phyloP scores from a whole-genome alignment of 257 asterid genomes.

The Datura wrightii region DNA sequence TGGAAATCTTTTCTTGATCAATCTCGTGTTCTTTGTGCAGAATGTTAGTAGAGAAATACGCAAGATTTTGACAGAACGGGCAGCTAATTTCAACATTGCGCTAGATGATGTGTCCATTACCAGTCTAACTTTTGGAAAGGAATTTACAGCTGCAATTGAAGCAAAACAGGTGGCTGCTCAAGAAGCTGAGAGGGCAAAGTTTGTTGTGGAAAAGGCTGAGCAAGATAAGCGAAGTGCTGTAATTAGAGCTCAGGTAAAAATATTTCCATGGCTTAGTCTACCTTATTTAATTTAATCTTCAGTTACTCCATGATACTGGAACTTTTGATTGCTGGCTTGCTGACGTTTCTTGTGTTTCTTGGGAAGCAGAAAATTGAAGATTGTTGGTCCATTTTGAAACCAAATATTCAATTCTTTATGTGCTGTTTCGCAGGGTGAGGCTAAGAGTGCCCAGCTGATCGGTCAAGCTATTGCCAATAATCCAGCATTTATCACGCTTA shows the following conservation, averaged over 20 bases:
- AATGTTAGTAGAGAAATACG: conserved; percentile 85
- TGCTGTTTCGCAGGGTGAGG: conserved; percentile 74
- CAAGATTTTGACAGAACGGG: conserved; percentile 78
- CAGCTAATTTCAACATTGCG: conserved; percentile 83
- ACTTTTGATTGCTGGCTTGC: not conserved
- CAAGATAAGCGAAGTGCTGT: conserved; percentile 86
- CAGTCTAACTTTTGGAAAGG: conserved; percentile 77
- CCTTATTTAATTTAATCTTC: not conserved
- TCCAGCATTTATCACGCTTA: conserved; percentile 81
- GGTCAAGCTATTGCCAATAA: conserved; percentile 88
- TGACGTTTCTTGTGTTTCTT: not conserved
- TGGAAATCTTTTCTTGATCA: not conserved
- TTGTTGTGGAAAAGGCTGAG: conserved; percentile 90
- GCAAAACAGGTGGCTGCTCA: conserved; percentile 97
- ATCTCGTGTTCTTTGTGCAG: conserved; percentile 42
- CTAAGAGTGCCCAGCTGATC: conserved; percentile 90
- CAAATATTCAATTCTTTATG: not conserved
- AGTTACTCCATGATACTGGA: not conserved
- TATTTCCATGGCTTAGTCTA: not conserved
- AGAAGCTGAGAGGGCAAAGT: conserved; percentile 95
- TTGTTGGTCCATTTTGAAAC: not conserved
- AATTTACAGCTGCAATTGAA: conserved; percentile 92
- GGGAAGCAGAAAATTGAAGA: not conserved
- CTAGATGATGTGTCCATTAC: conserved; percentile 92
- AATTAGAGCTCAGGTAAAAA: conserved; percentile 81